Percentiles rank a stretch among this genome's conserved stretches.
Conservation (phyloP, 495 filamentous ascomycete genomes). For the Sordaria brevicollis region DNA sequence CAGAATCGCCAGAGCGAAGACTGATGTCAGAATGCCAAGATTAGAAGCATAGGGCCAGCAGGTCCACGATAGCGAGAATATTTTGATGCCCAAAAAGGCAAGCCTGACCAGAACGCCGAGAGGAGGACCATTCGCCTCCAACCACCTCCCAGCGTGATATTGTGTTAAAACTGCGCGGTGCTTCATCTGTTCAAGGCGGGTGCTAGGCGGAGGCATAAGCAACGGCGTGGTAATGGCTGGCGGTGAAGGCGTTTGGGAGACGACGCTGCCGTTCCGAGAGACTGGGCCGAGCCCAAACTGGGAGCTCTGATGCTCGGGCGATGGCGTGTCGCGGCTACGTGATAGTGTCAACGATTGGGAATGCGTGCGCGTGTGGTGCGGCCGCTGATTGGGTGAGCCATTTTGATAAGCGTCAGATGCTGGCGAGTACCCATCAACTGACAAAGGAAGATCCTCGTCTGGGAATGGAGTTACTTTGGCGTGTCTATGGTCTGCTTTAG, state of each 20-base stretch:
- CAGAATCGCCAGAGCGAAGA: constrained; percentile 28
- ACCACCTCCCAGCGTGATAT: constrained; percentile 16
- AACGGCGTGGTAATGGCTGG: constrained; percentile 31
- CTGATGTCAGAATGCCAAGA: constrained; percentile 19
- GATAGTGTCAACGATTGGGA: constrained; percentile 22
- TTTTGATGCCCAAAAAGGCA: constrained; percentile 27
- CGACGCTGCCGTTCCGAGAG: constrained; percentile 7
- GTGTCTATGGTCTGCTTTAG: constrained; percentile 25
- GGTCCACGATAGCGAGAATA: constrained; percentile 26
- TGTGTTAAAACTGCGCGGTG: constrained; percentile 21
- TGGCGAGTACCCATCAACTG: constrained; percentile 13
- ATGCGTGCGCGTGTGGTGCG: constrained; percentile 14
- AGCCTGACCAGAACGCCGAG: constrained; percentile 21
- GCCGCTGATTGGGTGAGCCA: background rate
- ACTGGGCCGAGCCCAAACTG: constrained; percentile 6
- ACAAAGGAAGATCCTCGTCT: constrained; percentile 19
- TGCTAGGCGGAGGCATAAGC: constrained; percentile 50
- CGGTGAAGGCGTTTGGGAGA: constrained; percentile 19
- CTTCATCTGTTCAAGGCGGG: constrained; percentile 25
- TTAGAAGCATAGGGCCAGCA: constrained; percentile 37
- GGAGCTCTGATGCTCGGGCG: constrained; percentile 14
- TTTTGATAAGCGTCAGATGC: background rate
- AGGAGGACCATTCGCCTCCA: constrained; percentile 10
- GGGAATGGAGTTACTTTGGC: constrained; percentile 22
- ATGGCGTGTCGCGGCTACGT: constrained; percentile 24